Evolutionary conservation across 257 asterid species (phyloP).

Genomic region (Fraxinus quadrangulata): DNA sequence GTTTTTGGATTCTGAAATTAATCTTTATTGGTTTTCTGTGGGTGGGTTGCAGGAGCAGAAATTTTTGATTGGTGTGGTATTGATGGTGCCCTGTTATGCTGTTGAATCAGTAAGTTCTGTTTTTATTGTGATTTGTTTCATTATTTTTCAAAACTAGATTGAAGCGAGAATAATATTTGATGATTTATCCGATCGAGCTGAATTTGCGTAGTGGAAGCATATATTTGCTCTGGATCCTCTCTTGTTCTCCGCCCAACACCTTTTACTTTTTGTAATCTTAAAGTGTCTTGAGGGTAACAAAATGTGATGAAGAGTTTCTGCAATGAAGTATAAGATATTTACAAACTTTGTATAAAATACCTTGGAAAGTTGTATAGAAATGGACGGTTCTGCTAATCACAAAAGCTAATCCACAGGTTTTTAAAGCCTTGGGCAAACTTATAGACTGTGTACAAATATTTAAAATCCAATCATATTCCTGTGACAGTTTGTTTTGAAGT

Average conservation of each 20-base stretch:
- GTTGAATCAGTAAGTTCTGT: slow-evolving; percentile 75
- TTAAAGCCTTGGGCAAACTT: background rate
- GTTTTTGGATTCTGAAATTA: background rate
- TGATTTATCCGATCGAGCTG: background rate
- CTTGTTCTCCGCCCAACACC: background rate
- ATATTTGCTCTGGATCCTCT: background rate
- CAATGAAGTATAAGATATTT: slow-evolving; percentile 7
- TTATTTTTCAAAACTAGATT: slow-evolving; percentile 21
- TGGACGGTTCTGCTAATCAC: background rate
- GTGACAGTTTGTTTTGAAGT: background rate
- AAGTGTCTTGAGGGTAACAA: slow-evolving; percentile 1
- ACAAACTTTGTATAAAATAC: background rate
- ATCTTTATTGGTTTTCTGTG: slow-evolving; percentile 16
- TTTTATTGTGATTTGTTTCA: background rate
- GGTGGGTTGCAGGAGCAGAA: slow-evolving; percentile 75
- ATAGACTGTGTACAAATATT: background rate
- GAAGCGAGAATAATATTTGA: slow-evolving; percentile 21
- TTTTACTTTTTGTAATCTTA: background rate
- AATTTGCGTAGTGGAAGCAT: slow-evolving; percentile 4
- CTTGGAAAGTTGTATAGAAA: slow-evolving; percentile 4
- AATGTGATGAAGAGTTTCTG: background rate
- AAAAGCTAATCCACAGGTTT: background rate
- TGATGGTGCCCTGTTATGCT: slow-evolving; percentile 94
- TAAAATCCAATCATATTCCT: background rate
- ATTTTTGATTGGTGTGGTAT: slow-evolving; percentile 84